Evolutionary conservation across 345 rosid genomes (phyloP).

Genomic region (Eucalyptus urophylla): DNA sequence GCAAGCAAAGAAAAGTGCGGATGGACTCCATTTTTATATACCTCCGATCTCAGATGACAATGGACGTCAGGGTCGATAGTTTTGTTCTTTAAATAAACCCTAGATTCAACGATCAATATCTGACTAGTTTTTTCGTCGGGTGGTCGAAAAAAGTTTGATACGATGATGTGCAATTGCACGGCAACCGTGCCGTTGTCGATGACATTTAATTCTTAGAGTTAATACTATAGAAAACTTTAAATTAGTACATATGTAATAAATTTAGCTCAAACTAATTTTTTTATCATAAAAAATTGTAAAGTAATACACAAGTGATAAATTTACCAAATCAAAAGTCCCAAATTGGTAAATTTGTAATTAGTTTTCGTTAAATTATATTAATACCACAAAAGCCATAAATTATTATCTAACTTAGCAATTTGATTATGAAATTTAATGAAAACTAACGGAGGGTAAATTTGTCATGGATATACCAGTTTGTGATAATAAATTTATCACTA

Average conservation of each 20-base stretch:
- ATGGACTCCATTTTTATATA: neutral
- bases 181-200: neutral
- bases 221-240: no score
- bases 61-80: neutral
- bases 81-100: neutral
- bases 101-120: neutral
- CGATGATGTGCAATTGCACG: accelerated
- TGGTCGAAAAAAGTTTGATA: accelerated
- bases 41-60: neutral
- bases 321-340: no score
- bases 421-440: accelerated
- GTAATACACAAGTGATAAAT: accelerated
- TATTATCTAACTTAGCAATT: no score
- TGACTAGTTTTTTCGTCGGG: accelerated
- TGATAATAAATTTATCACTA: accelerated
- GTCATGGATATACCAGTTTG: accelerated
- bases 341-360: no score
- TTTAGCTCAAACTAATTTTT: accelerated
- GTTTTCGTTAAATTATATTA: accelerated
- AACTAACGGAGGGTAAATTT: accelerated
- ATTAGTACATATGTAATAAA: accelerated
- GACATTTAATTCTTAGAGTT: no score
- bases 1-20: neutral
- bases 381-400: neutral
- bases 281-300: accelerated